Base-by-base conservation (phyloP, 169 alveolate species). In the Plasmodium vinckei region DNA sequence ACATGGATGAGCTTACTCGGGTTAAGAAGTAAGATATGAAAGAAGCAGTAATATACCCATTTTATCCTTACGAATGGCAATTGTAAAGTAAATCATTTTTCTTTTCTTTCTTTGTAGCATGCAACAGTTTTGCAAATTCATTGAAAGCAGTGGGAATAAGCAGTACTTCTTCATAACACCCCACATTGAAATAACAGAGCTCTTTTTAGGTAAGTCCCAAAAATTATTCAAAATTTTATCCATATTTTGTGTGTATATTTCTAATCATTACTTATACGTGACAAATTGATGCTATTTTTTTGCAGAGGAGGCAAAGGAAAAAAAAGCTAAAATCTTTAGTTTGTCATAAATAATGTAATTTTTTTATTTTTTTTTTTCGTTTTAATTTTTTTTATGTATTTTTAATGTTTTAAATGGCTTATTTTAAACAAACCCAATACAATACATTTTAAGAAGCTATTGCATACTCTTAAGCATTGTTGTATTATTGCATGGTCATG, bases 1-100 rank as follows among this genome's bases (percentile, higher is more conserved):
- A 92, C 65, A 92, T 92, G 94, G 94, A 92, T 68, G 94, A 92
- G 56, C 87, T 77, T 42, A 84, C 93, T 21, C 84, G 94, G 10
- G 90, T 92, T 60, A 92, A 84, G 27, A 92, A 79, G 89, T 79
- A 25, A 63, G 51, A 6, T 1, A 9, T 13, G 7, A 54, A 56
- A 1, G 53, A 15, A 15, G 23, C 15, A n/a, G 53, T 19, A 15
- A 44, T 23, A 5, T 12, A 3, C 1, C 21, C 33, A 70, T 51
- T 47, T 53, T 12, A 5, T 0, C 1, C 21, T 17, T 25, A 46
- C 54, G 27, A 23, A 13, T 23, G 42, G 2, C 21, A n/a, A 71
- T 27, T 17, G 51, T 53, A 10, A 19, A 46, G 44, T 19, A 39
- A 42, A 9, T 17, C 46, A 15, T 23, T 13, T 15, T 68, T 42